A percentile compares a stretch with the other conserved stretches of the same genome.
Evolutionary conservation across 352 stramenopile genomes (phyloP).

Genomic region (Thalassiosira oceanica): DNA sequence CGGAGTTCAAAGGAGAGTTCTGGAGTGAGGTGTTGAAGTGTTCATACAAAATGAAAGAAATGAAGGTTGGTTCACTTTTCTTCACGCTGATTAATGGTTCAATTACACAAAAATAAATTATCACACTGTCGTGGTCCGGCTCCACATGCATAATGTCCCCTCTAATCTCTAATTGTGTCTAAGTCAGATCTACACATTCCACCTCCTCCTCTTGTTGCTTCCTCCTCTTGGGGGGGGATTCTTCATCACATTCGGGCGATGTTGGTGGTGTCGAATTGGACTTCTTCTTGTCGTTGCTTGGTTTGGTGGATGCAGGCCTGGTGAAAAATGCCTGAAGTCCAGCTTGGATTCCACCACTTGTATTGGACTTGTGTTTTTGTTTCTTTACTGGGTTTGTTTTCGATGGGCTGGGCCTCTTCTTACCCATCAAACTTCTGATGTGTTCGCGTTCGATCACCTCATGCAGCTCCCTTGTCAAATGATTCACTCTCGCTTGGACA

Average conservation of each 20-base stretch:
- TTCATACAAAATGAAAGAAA: no score
- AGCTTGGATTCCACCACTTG: slow-evolving; percentile 35
- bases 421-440: slow-evolving; percentile 21
- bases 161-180: no score
- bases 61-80: no score
- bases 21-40: no score
- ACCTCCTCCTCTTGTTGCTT: slow-evolving; percentile 23
- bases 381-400: no score
- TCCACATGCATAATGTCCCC: no score
- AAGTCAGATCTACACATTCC: slow-evolving; percentile 4
- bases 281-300: slow-evolving; percentile 27
- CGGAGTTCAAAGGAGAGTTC: no score
- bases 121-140: no score
- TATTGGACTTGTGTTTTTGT: no score
- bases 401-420: no score
- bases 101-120: no score
- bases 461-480: slow-evolving; percentile 71
- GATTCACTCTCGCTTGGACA: slow-evolving; percentile 62
- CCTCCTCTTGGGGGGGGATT: slow-evolving; percentile 11
- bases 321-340: slow-evolving; percentile 54
- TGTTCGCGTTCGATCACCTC: slow-evolving; percentile 12
- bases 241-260: slow-evolving; percentile 28
- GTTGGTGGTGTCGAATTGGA: slow-evolving; percentile 49
- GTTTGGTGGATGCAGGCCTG: not conserved
- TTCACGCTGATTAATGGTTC: no score